phyloP scores from a whole-genome alignment of 1,284 basidiomycete species.

The Hemileccinum hortonii region DNA sequence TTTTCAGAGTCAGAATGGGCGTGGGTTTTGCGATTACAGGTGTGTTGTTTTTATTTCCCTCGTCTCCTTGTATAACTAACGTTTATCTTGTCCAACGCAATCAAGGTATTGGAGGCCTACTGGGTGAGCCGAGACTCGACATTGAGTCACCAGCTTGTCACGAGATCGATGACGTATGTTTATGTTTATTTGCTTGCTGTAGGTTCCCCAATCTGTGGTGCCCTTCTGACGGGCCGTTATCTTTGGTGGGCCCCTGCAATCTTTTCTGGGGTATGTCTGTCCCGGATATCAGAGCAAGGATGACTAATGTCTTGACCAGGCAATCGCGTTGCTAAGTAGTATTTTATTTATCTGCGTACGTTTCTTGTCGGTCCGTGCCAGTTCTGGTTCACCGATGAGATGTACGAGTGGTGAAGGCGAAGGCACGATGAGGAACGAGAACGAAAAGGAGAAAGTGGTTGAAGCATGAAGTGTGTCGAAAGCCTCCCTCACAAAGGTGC shows the following conservation, averaged over 20 bases:
- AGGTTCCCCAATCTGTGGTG: conserved; percentile 33
- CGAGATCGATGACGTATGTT: too few relatives aligned
- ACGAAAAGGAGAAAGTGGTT: too few relatives aligned
- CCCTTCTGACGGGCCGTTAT: conserved; percentile 27
- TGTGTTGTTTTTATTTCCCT: conserved; percentile 7
- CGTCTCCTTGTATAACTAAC: too few relatives aligned
- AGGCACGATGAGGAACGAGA: too few relatives aligned
- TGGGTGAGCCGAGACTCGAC: conserved; percentile 17
- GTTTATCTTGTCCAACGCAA: too few relatives aligned
- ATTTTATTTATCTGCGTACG: conserved; percentile 16
- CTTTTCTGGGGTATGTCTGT: conserved; percentile 26
- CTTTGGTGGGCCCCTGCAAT: conserved; percentile 30
- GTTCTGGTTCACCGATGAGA: too few relatives aligned
- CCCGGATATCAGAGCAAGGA: background rate
- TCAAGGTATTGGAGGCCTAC: conserved; percentile 27
- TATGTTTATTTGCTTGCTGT: background rate
- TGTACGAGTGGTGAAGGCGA: too few relatives aligned
- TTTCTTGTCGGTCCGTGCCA: background rate
- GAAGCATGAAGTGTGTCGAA: too few relatives aligned
- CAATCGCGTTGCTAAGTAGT: conserved; percentile 5
- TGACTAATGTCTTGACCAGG: conserved; percentile 4
- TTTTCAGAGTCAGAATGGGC: conserved; percentile 26
- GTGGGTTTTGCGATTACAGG: conserved; percentile 25
- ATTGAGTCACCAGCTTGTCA: too few relatives aligned
- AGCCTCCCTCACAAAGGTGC: too few relatives aligned